Evolutionary conservation across 75 land plant species (phyloP).

Genomic region (Picea glauca): DNA sequence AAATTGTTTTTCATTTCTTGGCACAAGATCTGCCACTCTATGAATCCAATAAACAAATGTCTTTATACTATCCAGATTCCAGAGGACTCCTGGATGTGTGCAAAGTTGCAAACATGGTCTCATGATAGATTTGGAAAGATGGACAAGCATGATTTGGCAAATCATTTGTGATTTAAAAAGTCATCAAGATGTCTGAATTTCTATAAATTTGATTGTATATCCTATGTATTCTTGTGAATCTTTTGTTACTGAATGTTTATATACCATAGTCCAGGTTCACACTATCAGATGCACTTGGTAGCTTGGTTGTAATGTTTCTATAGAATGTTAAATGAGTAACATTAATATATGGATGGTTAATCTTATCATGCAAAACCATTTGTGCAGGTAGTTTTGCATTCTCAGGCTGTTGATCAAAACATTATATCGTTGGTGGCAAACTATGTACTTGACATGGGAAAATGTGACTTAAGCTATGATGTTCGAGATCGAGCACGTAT

Average conservation of each 20-base stretch:
- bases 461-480: slow-evolving; percentile 76
- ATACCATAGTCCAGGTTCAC: no score
- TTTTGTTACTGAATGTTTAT: neutral
- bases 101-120: neutral
- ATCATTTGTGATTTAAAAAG: neutral
- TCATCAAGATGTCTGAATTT: neutral
- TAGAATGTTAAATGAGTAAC: neutral
- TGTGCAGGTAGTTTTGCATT: slow-evolving; percentile 13
- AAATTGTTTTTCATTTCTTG: neutral
- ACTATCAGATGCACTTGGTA: no score
- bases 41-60: neutral
- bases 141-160: neutral
- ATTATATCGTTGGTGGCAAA: slow-evolving; percentile 15
- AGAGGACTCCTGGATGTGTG: neutral
- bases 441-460: slow-evolving; percentile 70
- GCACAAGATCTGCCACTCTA: neutral
- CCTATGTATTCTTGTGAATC: neutral
- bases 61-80: neutral
- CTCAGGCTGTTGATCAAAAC: neutral
- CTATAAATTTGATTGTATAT: neutral
- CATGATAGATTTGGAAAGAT: neutral
- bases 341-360: neutral
- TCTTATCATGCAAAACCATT: neutral
- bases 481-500: slow-evolving; percentile 91
- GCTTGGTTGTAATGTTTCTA: neutral